A percentile compares a stretch with the other conserved stretches of the same genome.
Evolutionary conservation across 192 early-diverging fungal genomes (phyloP).

Genomic region (Spizellomyces punctatus): DNA sequence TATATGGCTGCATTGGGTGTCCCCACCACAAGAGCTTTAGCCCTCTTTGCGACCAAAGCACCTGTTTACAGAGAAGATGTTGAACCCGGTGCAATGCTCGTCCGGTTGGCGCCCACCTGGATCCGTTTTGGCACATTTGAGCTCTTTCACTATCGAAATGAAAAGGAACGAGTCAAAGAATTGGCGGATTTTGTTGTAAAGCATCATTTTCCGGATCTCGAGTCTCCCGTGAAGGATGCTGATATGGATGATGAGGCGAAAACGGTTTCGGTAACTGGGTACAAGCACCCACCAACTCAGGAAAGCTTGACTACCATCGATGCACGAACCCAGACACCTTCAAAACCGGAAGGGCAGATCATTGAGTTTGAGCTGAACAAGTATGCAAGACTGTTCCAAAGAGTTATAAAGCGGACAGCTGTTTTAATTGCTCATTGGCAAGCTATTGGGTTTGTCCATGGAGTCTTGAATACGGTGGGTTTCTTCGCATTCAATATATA

Average conservation of each 20-base stretch:
- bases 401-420: constrained; percentile 66
- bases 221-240: not conserved
- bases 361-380: constrained; percentile 38
- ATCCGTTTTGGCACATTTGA: constrained; percentile 88
- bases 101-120: constrained; percentile 70
- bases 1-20: constrained; percentile 68
- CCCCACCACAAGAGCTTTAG: constrained; percentile 74
- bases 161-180: constrained; percentile 48
- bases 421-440: constrained; percentile 83
- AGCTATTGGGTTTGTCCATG: constrained; percentile 77
- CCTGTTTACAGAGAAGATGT: constrained; percentile 60
- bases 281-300: not conserved
- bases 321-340: not conserved
- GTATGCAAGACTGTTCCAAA: constrained; percentile 62
- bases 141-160: constrained; percentile 67
- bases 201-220: constrained; percentile 50
- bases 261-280: not conserved
- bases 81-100: constrained; percentile 74
- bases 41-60: constrained; percentile 58
- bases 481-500: too few relatives aligned
- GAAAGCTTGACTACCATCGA: constrained; percentile 1
- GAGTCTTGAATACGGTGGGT: constrained; percentile 41
- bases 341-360: not conserved
- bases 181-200: constrained; percentile 74
- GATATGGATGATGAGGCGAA: not conserved